phyloP scores from a whole-genome alignment of 106 monocot species.

The Narthecium ossifragum region DNA sequence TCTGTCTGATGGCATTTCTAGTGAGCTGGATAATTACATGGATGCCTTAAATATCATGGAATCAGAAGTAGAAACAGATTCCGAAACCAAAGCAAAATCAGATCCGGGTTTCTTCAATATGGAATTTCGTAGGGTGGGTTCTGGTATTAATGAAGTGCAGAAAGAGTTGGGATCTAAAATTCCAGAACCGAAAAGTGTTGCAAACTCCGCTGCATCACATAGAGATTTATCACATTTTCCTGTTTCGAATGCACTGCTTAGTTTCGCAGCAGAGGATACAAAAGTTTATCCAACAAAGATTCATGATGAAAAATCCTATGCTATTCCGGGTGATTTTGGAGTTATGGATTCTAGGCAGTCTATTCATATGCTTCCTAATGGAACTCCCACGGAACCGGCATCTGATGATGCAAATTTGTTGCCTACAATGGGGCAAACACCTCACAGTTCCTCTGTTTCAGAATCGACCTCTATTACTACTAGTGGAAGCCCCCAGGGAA shows the following conservation, averaged over 20 bases:
- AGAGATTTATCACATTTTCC: too few species aligned
- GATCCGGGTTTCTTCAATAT: conserved; percentile 9
- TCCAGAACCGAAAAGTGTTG: background rate
- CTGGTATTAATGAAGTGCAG: conserved; percentile 5
- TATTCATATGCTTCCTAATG: conserved; percentile 16
- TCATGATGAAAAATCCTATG: conserved; percentile 2
- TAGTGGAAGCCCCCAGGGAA: conserved; percentile 10
- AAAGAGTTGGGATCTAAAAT: background rate
- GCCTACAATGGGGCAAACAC: conserved; percentile 11
- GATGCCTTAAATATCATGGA: conserved; percentile 80
- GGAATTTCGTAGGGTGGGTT: conserved; percentile 7
- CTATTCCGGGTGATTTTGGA: conserved; percentile 11
- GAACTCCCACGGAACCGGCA: background rate
- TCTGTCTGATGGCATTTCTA: conserved; percentile 60
- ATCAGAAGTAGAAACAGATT: conserved; percentile 59
- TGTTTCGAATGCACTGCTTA: too few species aligned
- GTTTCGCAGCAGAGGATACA: too few species aligned
- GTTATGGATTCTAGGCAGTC: conserved; percentile 16
- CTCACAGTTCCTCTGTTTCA: conserved; percentile 14
- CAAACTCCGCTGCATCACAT: background rate
- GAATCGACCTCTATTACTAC: conserved; percentile 12
- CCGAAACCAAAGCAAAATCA: conserved; percentile 31
- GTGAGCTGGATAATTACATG: conserved; percentile 78
- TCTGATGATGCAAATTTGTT: conserved; percentile 4
- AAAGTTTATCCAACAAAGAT: background rate